Conservation (phyloP, 179 eudicot genomes). For the Beta corolliflora region DNA sequence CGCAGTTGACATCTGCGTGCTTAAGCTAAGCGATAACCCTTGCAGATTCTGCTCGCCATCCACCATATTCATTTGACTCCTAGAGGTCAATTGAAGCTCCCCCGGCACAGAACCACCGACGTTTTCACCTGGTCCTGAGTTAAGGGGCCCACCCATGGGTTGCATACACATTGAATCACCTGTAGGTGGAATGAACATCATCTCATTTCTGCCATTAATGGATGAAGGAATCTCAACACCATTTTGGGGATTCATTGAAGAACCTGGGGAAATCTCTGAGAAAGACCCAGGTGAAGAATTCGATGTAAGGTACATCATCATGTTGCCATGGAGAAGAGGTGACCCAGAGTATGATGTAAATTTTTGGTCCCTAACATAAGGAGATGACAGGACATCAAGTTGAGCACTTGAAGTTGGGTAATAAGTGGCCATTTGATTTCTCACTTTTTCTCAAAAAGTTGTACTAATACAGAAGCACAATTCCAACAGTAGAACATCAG, state of each 20-base stretch:
- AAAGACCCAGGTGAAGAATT: slow-evolving; percentile 38
- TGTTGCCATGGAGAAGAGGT: slow-evolving; percentile 46
- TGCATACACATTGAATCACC: slow-evolving; percentile 44
- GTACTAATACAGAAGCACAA: slow-evolving; percentile 25
- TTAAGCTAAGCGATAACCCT: slow-evolving; percentile 51
- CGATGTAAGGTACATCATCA: slow-evolving; percentile 58
- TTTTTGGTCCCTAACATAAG: slow-evolving; percentile 44
- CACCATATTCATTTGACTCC: slow-evolving; percentile 33
- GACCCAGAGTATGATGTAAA: slow-evolving; percentile 43
- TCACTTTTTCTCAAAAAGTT: slow-evolving; percentile 33
- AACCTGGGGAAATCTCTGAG: slow-evolving; percentile 38
- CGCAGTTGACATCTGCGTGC: slow-evolving; percentile 49
- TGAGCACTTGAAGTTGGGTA: slow-evolving; percentile 50
- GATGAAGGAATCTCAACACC: slow-evolving; percentile 31
- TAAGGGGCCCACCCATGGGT: slow-evolving; percentile 37
- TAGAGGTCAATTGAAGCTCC: slow-evolving; percentile 42
- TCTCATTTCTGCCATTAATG: slow-evolving; percentile 41
- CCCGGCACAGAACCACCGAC: slow-evolving; percentile 35
- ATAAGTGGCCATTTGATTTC: slow-evolving; percentile 44
- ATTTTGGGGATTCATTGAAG: slow-evolving; percentile 39
- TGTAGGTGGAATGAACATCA: slow-evolving; percentile 59
- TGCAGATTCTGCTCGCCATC: slow-evolving; percentile 53
- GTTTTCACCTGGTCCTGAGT: slow-evolving; percentile 32
- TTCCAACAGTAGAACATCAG: slow-evolving; percentile 37
- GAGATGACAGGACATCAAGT: slow-evolving; percentile 42